Base-by-base conservation (phyloP, 805 yeast species). In the Ogataea corticis region DNA sequence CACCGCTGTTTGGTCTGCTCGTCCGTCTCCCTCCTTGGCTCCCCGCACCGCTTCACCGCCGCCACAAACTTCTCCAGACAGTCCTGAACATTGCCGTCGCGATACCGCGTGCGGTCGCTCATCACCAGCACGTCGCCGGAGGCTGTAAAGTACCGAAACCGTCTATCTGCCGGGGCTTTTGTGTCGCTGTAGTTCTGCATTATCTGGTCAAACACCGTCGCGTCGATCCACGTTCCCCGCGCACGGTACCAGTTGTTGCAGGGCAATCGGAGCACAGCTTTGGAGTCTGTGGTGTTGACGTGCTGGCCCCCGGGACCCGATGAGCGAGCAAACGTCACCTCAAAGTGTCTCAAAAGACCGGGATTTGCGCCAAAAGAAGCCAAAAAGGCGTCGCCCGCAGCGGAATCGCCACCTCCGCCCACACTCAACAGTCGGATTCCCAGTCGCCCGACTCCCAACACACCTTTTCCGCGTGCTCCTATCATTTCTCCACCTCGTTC, bases 291-390 rank as follows among this genome's bases (percentile, higher is more conserved):
- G 32, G 76, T 77, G 50, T 79, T 79, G n/a, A 79, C 83, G 51
- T 79, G 79, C 43, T 79, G 83, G 3, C 84, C 84, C 1, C 84
- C 84, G 0, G 82, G 74, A 0, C 83, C 84, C 2, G 82, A 76
- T 1, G 81, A 68, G 47, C 82, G 62, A 33, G 79, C 72, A 55
- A 63, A 77, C 11, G 70, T 48, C 1, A 76, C 61, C 2, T 64
- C 65, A 48, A 77, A 62, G 32, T 52, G 35, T 43, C 50, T 54
- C 3, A 57, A 39, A 10, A 37, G 23, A 7, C 14, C 14, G 5
- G 42, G 34, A 15, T 39, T 32, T 14, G 48, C 44, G 2, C 13
- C 18, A 32, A 44, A 38, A n/a, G 7, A 4, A 3, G 6, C 18
- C 14, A 38, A 19, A 25, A 44, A 38, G 29, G n/a, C n/a, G n/a